Evolutionary conservation across 176 grass and related monocot genomes (phyloP), one percentile per base, ranked within the genome.

Genomic region (Oryza punctata): DNA sequence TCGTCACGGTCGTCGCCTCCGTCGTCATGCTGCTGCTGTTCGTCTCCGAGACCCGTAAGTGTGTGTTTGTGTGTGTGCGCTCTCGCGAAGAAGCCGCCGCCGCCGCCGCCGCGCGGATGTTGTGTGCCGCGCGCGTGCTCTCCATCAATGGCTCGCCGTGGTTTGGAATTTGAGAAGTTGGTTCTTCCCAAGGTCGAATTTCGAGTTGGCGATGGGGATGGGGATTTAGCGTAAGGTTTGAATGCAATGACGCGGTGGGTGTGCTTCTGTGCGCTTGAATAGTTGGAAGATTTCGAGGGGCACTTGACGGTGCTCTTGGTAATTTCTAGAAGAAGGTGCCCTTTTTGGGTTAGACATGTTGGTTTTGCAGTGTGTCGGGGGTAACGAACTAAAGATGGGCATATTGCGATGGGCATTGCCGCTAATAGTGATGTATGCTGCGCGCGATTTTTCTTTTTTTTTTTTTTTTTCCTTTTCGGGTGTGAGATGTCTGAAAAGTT

Each of bases 11-110:
- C 79, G 57, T 93, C 65, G 90, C 96, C 61, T 87, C 91, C 50
- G 25, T 98, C 67, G 73, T 98, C 70, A 98, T 98, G 86, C 72
- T 93, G 60, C 88, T 98, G 25, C 84, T 98, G 44, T 98, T 98
- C 78, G 80, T 98, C 82, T 98, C 96, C 15, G 96, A 98, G 86
- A 98, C 96, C 32, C 84, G 96, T 98, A 78, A 91, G 95, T 69
- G 3, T 29, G 28, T 29, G 33, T 35, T 0, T 35, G 33, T 35
- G 33, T 6, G 33, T 32, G 32, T 32, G 32, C 32, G 32, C 5
- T 3, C 6, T 54, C 28, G 32, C 23, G 49, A 11, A 16, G 30
- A 2, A 30, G 32, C 16, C 19, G 37, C n/a, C n/a, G 30, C 30
- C 2, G 32, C 16, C 19, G 37, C n/a, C n/a, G 26, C 38, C 0